Evolutionary conservation across 2,329 filamentous ascomycete genomes (phyloP).

Genomic region (Ceratocystis smalleyi): DNA sequence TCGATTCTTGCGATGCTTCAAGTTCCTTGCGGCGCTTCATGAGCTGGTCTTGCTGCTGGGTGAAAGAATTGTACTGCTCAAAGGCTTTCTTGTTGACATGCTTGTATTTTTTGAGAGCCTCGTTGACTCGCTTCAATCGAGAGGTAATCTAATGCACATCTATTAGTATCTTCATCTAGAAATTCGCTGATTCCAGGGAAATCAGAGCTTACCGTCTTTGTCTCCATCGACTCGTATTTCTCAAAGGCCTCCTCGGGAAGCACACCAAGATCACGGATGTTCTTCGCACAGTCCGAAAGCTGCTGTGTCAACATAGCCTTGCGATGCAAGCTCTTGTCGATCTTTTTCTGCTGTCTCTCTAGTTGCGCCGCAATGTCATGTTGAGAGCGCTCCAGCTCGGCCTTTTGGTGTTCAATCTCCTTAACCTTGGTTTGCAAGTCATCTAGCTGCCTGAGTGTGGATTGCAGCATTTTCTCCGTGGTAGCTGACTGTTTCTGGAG

Average conservation of each 20-base stretch:
- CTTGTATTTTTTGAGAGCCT: slow-evolving; percentile 87
- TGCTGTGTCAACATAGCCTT: slow-evolving; percentile 65
- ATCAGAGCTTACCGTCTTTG: slow-evolving; percentile 46
- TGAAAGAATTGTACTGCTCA: slow-evolving; percentile 97
- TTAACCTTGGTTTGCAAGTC: slow-evolving; percentile 34
- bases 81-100: slow-evolving; percentile 99
- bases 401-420: slow-evolving; percentile 39
- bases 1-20: slow-evolving; percentile 69
- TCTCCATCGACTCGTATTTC: slow-evolving; percentile 72
- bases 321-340: slow-evolving; percentile 84
- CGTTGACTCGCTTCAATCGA: slow-evolving; percentile 77
- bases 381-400: slow-evolving; percentile 53
- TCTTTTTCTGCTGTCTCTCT: slow-evolving; percentile 70
- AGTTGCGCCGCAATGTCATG: slow-evolving; percentile 64
- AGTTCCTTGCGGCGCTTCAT: slow-evolving; percentile 75
- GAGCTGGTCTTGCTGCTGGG: slow-evolving; percentile 73
- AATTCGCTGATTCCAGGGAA: neutral
- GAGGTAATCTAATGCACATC: slow-evolving; percentile 34
- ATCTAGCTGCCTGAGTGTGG: slow-evolving; percentile 60
- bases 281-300: slow-evolving; percentile 66
- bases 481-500: slow-evolving; percentile 51
- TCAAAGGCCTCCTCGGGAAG: slow-evolving; percentile 87
- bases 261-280: slow-evolving; percentile 84
- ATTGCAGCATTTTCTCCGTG: slow-evolving; percentile 52
- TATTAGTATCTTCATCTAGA: neutral